Evolutionary conservation across 768 basidiomycete genomes (phyloP).

Genomic region (Boletus tomentosulus): DNA sequence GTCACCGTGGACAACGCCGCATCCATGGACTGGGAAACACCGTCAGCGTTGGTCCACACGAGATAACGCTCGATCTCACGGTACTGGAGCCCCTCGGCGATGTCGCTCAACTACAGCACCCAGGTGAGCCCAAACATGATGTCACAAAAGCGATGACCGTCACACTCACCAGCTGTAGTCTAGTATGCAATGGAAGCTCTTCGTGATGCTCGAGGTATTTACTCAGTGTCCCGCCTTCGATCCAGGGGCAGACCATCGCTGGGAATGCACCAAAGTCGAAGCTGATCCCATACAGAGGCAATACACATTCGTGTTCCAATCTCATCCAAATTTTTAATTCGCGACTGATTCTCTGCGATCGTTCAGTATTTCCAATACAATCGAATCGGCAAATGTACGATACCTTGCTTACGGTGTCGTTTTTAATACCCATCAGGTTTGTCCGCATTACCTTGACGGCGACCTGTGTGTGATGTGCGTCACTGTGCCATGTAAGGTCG

Average conservation of each 20-base stretch:
- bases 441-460: conserved; percentile 27
- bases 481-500: neutral
- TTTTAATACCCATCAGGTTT: conserved; percentile 7
- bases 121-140: neutral
- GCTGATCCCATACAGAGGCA: conserved; percentile 27
- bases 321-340: conserved; percentile 24
- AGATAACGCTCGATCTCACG: conserved; percentile 4
- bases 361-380: neutral
- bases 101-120: conserved; percentile 10
- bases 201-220: conserved; percentile 18
- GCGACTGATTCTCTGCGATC: conserved; percentile 8
- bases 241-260: conserved; percentile 35
- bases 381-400: neutral
- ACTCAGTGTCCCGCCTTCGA: conserved; percentile 27
- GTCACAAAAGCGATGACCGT: neutral
- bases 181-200: neutral
- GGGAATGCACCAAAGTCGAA: conserved; percentile 28
- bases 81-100: conserved; percentile 23
- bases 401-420: conserved; percentile 14
- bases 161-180: conserved; percentile 17
- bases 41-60: neutral
- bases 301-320: conserved; percentile 25
- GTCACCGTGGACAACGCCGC: conserved; percentile 41
- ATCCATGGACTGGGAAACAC: conserved; percentile 10
- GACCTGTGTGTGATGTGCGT: conserved; percentile 12